A percentile compares a stretch with the other conserved stretches of the same genome.
phyloP scores from a whole-genome alignment of 306 rosid genomes.

The Boehmeria nivea region DNA sequence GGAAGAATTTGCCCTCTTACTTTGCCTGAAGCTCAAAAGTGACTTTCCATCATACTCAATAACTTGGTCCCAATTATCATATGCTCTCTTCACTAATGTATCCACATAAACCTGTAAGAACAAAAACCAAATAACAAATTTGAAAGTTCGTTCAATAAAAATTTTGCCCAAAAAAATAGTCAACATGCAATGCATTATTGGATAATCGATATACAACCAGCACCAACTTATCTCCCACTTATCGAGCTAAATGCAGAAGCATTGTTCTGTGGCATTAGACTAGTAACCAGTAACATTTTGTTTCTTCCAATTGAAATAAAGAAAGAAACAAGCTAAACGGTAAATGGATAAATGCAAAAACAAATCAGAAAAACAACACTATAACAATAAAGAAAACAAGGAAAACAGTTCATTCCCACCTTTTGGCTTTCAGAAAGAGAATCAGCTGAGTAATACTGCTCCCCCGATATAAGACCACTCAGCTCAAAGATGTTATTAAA shows the following conservation, averaged over 20 bases:
- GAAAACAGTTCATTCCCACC: constrained; percentile 41
- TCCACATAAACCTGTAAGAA: constrained; percentile 78
- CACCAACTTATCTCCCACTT: too few species aligned
- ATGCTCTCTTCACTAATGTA: constrained; percentile 87
- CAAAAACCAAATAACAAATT: constrained; percentile 24
- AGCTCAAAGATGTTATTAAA: constrained; percentile 86
- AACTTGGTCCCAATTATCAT: constrained; percentile 89
- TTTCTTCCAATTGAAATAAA: too few species aligned
- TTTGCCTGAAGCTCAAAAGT: constrained; percentile 45
- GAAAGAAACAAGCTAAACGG: not conserved
- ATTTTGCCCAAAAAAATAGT: too few species aligned
- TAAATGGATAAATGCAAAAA: not conserved
- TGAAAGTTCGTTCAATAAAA: too few species aligned
- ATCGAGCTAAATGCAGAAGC: too few species aligned
- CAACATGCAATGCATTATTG: too few species aligned
- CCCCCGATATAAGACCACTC: constrained; percentile 79
- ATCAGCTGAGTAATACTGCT: constrained; percentile 73
- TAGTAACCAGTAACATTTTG: too few species aligned
- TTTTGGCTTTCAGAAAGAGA: constrained; percentile 83
- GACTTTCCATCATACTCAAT: constrained; percentile 91
- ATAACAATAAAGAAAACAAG: not conserved
- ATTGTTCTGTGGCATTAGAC: too few species aligned
- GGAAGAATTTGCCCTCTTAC: constrained; percentile 32
- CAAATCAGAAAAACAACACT: not conserved
- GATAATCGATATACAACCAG: too few species aligned